phyloP scores from a whole-genome alignment of 2,329 filamentous ascomycete species.

The Colletotrichum coccodes region DNA sequence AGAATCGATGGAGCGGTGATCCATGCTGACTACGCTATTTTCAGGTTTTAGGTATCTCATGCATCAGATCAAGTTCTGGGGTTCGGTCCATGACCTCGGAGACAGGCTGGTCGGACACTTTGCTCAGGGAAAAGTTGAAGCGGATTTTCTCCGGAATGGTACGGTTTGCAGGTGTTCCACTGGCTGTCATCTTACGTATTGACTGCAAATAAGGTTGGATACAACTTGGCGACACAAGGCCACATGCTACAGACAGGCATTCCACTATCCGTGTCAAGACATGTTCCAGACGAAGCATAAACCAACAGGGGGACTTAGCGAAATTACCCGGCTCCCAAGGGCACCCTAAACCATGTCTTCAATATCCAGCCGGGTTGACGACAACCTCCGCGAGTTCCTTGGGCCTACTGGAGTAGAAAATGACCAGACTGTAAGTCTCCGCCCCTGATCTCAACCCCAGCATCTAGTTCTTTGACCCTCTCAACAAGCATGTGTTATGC shows the following conservation, averaged over 20 bases:
- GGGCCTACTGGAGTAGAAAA: too few species aligned
- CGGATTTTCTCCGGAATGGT: too few species aligned
- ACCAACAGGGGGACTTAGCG: too few species aligned
- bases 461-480: background rate
- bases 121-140: too few species aligned
- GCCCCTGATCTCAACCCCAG: background rate
- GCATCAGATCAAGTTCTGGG: background rate
- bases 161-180: fast-evolving
- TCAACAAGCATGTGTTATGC: background rate
- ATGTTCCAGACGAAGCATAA: background rate
- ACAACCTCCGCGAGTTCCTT: too few species aligned
- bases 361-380: background rate
- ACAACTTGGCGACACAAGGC: background rate
- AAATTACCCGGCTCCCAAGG: too few species aligned
- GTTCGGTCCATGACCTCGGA: too few species aligned
- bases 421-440: too few species aligned
- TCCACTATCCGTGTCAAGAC: background rate
- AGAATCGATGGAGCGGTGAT: background rate
- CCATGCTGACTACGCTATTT: background rate
- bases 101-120: background rate
- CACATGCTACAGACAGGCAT: background rate
- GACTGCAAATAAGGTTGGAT: background rate
- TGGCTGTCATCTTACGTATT: background rate
- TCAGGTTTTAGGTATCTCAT: background rate
- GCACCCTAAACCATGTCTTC: background rate